Base-by-base conservation (phyloP, 768 basidiomycete genomes). In the Imleria badia region DNA sequence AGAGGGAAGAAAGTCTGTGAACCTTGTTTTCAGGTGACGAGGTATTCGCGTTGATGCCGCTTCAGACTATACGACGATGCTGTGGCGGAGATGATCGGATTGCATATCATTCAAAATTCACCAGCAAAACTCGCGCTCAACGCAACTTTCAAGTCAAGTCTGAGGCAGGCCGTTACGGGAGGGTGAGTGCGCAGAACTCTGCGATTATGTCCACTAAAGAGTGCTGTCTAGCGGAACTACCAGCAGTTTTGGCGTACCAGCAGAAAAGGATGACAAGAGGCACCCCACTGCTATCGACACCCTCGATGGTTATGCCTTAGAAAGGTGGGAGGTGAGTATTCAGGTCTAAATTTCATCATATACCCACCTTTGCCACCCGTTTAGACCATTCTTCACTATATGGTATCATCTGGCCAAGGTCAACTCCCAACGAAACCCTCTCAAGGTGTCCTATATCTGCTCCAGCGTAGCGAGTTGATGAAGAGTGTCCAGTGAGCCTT, bases 361-460 rank as follows among this genome's bases (percentile, higher is more conserved):
- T 40, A 31, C 52, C 47, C 26, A 56, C 48, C 35, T 6, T 17
- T 12, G 3, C 17, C 30, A 6, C 29, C 35, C 38, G 29, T 48
- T 17, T 36, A 98, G 94, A 94, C 93, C 0, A 96, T 98, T 63
- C 79, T 98, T 41, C 94, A 98, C 72, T 98, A 91, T 67, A 97
- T 99, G 94, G 97, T 99, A 5, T 94, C 92, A 10, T 96, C 90
- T 31, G 91, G 86, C 13, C 84, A 83, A 29, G 91, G 85, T n/a
- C 83, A 89, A 66, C 75, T 81, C 35, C 83, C 89, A 23, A 74
- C 85, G 9, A 84, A 82, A 66, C 93, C 94, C 7, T 90, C 90
- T 1, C 83, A 85, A 57, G 89, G 86, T 19, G 94, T 98, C 14
- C 76, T 96, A 10, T 88, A 84, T 65, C 79, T 98, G 8, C 78